Base-by-base conservation (phyloP, 495 filamentous ascomycete species). In the Xylaria acuta region DNA sequence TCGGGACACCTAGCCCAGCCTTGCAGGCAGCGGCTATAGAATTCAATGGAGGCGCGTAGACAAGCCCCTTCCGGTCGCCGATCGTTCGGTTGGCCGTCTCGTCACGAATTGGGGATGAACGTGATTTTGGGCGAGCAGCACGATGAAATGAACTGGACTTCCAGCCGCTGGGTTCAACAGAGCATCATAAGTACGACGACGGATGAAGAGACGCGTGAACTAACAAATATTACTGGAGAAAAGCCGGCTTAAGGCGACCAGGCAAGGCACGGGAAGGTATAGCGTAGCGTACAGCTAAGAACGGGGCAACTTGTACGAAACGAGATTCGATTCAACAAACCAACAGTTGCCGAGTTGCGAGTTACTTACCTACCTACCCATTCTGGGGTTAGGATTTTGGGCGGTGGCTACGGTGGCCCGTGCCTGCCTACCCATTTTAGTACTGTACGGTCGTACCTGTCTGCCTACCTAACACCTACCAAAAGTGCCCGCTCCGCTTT, bases 261-360 rank as follows among this genome's bases (percentile, higher is more conserved):
- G 30, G 32, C 45, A n/a, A 27, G 47, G 32, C 47, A 36, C 20
- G 64, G 25, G 6, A 45, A 45, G 25, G 47, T 18, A 67, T 36
- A 47, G 40, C 22, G 25, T 38, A 47, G 40, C 22, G 25, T 38
- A 32, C 30, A 51, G 43, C 41, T 32, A 64, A 36, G 64, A 38
- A 67, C 47, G 43, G 64, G 32, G 64, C 30, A 53, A 67, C 64
- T 67, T 67, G 64, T 41, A 67, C 65, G 22, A 30, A 67, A 67
- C 47, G 65, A 67, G 65, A 67, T 54, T 38, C 36, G 49, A 40
- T 56, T 56, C 47, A 56, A 67, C 47, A 51, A 67, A 40, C 64
- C 45, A 67, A 4, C 64, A 38, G 64, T 64, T 45, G 62, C 62
- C 62, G 41, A 64, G 62, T 64, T 34, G 62, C 62, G 27, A 47